A percentile compares a stretch with the other conserved stretches of the same genome.
These are phyloP conservation scores for Akebia trifoliata DNA, from an alignment of 164 flowering plant species.

Conservation along the genomic window DNA sequence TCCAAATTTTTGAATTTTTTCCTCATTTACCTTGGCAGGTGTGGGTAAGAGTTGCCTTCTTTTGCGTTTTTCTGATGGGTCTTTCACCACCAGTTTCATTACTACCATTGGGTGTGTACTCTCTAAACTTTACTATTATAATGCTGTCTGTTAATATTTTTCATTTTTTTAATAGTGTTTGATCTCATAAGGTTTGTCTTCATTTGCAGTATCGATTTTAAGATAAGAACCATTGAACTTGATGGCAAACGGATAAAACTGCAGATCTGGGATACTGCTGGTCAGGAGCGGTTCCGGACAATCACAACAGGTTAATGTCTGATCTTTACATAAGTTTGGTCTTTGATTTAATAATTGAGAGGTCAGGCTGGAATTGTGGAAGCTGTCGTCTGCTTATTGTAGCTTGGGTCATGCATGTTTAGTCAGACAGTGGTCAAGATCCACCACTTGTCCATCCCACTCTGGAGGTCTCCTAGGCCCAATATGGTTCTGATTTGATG, in stretches of 20 bases:
- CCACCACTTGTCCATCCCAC: too few relatives aligned
- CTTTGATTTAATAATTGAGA: neutral
- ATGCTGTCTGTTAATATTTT: neutral
- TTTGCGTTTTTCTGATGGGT: conserved; percentile 84
- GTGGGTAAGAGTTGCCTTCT: conserved; percentile 95
- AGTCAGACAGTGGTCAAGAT: too few relatives aligned
- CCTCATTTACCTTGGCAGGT: conserved; percentile 49
- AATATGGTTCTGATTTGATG: too few relatives aligned
- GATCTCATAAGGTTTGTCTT: conserved; percentile 9
- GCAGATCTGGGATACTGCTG: conserved; percentile 97
- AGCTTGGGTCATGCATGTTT: too few relatives aligned
- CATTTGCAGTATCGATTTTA: conserved; percentile 66
- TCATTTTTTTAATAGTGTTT: neutral
- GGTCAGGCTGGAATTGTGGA: too few relatives aligned
- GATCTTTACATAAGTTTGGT: too few relatives aligned
- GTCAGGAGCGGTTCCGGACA: conserved; percentile 88
- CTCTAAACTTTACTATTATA: neutral
- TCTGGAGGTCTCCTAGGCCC: too few relatives aligned
- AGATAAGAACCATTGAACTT: conserved; percentile 84
- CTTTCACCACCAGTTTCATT: conserved; percentile 87
- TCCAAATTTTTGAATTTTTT: too few relatives aligned
- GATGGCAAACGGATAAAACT: conserved; percentile 78
- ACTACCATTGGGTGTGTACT: conserved; percentile 77
- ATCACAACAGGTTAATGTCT: conserved; percentile 90
- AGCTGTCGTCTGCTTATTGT: too few relatives aligned